Evolutionary conservation across 805 yeast genomes (phyloP), one percentile per base, ranked within the genome.

Genomic region (Candida sphagnicola): DNA sequence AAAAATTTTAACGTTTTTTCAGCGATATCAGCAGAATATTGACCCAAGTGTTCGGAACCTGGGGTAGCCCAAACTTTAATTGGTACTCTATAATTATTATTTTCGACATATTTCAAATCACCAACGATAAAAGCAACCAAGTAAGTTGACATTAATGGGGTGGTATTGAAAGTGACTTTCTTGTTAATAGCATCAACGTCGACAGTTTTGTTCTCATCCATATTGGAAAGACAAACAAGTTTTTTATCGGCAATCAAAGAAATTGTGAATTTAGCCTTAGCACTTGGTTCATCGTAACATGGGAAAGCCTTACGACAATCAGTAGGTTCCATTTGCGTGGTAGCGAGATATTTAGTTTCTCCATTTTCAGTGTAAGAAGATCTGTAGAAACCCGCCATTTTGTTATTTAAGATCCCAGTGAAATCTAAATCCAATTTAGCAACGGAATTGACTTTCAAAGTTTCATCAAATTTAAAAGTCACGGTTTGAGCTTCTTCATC

Each of bases 221-320:
- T 81, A 64, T 82, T 82, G 25, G 86, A 80, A 53, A 82, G 68
- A 49, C 80, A 77, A 30, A 82, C 80, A 49, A 79, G 65, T 23
- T 67, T 57, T 45, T 69, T 65, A 46, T 72, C 72, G 34, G 84
- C 75, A 42, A 82, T 69, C 56, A 85, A 68, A 28, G 80, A 65
- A 42, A 85, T 68, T 40, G 78, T 82, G 53, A 82, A 85, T 36
- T 78, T 70, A 17, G 93, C 87, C 65, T 85, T 85, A 43, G 82
- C 72, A 40, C 85, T 78, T 16, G 95, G 95, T 58, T 85, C 93
- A 61, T 85, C 95, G 52, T 81, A 83, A 55, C 85, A 84, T 24
- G 95, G 95, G 72, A 85, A 85, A 8, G 93, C 93, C 52, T 88
- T 75, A 52, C 95, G 78, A 50, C 91, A 86, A 56, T 85, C 93